Evolutionary conservation across 2,329 filamentous ascomycete genomes (phyloP).

Genomic region (Talaromyces sp.): DNA sequence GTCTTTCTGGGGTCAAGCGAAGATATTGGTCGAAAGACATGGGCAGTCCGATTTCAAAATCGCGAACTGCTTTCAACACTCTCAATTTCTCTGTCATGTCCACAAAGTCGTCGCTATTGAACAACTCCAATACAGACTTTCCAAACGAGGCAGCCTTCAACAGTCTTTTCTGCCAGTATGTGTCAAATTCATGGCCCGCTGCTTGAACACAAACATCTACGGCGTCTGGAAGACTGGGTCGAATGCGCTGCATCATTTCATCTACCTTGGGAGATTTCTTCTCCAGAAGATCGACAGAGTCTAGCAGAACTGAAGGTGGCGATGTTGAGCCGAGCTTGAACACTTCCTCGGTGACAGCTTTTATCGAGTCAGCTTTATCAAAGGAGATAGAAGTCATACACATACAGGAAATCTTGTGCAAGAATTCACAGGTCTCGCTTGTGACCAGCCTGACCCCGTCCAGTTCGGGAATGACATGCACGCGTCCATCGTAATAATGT

Average conservation of each 20-base stretch:
- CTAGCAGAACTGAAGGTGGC: conserved; percentile 83
- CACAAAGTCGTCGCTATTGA: conserved; percentile 97
- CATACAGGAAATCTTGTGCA: conserved; percentile 78
- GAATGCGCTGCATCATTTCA: conserved; percentile 93
- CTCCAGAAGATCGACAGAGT: conserved; percentile 86
- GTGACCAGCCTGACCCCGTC: conserved; percentile 89
- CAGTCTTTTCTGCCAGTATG: conserved; percentile 90
- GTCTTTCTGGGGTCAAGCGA: conserved; percentile 77
- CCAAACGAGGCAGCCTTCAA: conserved; percentile 96
- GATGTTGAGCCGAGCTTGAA: conserved; percentile 86
- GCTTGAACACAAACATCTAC: conserved; percentile 92
- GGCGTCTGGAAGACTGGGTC: conserved; percentile 79
- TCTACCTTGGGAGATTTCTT: conserved; percentile 94
- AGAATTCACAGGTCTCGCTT: conserved; percentile 91
- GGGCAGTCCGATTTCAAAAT: conserved; percentile 84
- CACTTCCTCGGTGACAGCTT: conserved; percentile 75
- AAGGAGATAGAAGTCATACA: background rate
- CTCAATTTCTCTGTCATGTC: conserved; percentile 94
- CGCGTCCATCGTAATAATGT: conserved; percentile 85
- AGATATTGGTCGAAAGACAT: conserved; percentile 92
- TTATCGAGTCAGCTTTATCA: background rate
- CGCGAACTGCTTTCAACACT: conserved; percentile 86
- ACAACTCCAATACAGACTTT: conserved; percentile 93
- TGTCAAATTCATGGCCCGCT: conserved; percentile 83
- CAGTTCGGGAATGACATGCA: conserved; percentile 80